A percentile compares a stretch with the other conserved stretches of the same genome.
Conservation (phyloP, 768 basidiomycete genomes). For the Amanita jacksonii region DNA sequence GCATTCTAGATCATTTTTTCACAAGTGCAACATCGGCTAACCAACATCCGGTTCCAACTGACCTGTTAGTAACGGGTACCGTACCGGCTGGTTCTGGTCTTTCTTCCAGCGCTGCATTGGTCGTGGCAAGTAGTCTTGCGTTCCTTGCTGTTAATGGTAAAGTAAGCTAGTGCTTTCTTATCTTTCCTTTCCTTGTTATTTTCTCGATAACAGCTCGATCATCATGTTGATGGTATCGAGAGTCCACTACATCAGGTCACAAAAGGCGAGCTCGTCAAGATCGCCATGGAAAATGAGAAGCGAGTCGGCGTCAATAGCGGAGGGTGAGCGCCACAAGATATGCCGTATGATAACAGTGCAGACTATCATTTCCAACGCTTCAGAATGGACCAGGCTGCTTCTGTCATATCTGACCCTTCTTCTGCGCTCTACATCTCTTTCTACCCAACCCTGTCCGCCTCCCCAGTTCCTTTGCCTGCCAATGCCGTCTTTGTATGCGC, state of each 20-base stretch:
- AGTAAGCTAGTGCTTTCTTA: constrained; percentile 16
- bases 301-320: constrained; percentile 77
- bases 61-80: constrained; percentile 69
- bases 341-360: not conserved
- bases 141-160: constrained; percentile 75
- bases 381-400: constrained; percentile 90
- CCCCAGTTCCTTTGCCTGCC: constrained; percentile 51
- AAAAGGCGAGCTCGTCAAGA: constrained; percentile 65
- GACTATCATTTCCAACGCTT: not conserved
- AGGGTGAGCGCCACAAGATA: constrained; percentile 38
- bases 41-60: constrained; percentile 45
- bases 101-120: constrained; percentile 85
- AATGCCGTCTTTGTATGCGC: constrained; percentile 62
- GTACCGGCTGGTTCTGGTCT: constrained; percentile 84
- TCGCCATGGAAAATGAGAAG: constrained; percentile 80
- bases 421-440: constrained; percentile 77
- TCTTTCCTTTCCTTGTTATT: not conserved
- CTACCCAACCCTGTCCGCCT: constrained; percentile 61
- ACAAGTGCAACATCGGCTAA: constrained; percentile 13
- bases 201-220: constrained; percentile 16
- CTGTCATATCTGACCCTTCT: constrained; percentile 62
- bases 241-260: constrained; percentile 23
- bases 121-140: constrained; percentile 75
- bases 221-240: constrained; percentile 7
- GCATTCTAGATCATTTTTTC: constrained; percentile 60